phyloP scores from a whole-genome alignment of 2,329 filamentous ascomycete genomes.

The Fusarium sambucinum region DNA sequence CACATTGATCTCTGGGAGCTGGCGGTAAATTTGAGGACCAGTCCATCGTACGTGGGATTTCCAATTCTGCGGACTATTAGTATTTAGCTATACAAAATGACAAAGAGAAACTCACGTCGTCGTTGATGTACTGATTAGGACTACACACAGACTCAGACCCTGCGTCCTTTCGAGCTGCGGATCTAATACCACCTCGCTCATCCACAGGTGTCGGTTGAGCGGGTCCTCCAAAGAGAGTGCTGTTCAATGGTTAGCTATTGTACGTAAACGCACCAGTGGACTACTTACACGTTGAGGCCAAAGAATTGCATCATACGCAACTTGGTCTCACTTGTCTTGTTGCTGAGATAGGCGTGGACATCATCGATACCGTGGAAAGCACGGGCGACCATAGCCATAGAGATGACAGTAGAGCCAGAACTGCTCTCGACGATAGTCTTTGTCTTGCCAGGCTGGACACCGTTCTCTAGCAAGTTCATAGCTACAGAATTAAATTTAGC shows the following conservation, averaged over 20 bases:
- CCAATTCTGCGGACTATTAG: slow-evolving; percentile 58
- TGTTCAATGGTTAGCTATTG: slow-evolving; percentile 27
- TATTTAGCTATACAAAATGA: fast-evolving
- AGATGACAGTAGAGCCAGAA: slow-evolving; percentile 72
- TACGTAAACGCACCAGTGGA: too few species aligned
- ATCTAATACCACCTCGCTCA: slow-evolving; percentile 50
- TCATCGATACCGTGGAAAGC: slow-evolving; percentile 55
- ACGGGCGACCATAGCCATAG: slow-evolving; percentile 59
- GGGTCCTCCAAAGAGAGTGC: slow-evolving; percentile 51
- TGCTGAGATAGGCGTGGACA: slow-evolving; percentile 61
- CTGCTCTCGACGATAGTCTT: slow-evolving; percentile 69
- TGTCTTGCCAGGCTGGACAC: slow-evolving; percentile 59
- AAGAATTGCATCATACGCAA: slow-evolving; percentile 53
- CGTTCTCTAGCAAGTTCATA: slow-evolving; percentile 63
- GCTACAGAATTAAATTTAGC: slow-evolving; percentile 41
- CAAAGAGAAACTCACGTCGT: slow-evolving; percentile 41
- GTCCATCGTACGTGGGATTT: slow-evolving; percentile 69
- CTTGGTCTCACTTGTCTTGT: slow-evolving; percentile 57
- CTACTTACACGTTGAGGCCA: slow-evolving; percentile 50
- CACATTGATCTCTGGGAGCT: slow-evolving; percentile 67
- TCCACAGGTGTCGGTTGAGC: slow-evolving; percentile 52
- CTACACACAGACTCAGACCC: slow-evolving; percentile 50
- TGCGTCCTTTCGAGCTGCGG: slow-evolving; percentile 47
- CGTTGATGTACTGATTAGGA: slow-evolving; percentile 53
- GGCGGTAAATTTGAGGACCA: slow-evolving; percentile 67